Base-by-base conservation (phyloP, 352 stramenopile genomes). In the Globisporangium solare region DNA sequence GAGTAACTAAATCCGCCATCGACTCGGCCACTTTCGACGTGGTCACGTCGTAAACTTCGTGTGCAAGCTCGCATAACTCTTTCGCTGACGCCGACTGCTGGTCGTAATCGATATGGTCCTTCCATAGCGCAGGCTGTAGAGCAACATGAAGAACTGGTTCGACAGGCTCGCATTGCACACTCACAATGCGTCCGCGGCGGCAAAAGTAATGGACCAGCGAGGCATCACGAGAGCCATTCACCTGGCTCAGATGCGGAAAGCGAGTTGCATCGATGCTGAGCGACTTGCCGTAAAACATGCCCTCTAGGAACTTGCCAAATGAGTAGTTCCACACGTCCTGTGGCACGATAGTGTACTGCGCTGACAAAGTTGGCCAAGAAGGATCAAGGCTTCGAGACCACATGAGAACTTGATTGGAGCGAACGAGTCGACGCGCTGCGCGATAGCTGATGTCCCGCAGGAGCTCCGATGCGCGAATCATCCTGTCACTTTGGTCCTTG, bases 281-380 rank as follows among this genome's bases (percentile, higher is more conserved):
- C 4, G 82, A 71, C 54, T 90, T 89, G 51, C 83, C 78, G 61
- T 95, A 95, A 20, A 95, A 76, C 67, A 92, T 72, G 45, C 88
- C 82, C 64, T 95, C 86, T 7, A 95, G 51, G 54, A 92, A 92
- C 60, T 94, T 95, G 2, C 86, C 86, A 63, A 95, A 95, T 15
- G 83, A 94, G 54, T 91, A 94, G 51, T 92, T 90, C 72, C 81
- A 87, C 15, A 90, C 64, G 40, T 95, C 83, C 10, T 63, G 66
- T 3, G 83, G 76, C 35, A 92, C 69, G 1, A 70, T 63, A 10
- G 71, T 79, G 54, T 85, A 95, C 18, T 79, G 68, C 6, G 64
- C 81, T 15, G 76, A 82, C 13, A 90, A 52, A 35, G 62, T 59
- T 14, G 58, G 43, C 42, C 68, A 54, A 17, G 74, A 61, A 35